phyloP scores from a whole-genome alignment of 2,329 filamentous ascomycete species.

The Trichothecium roseum region DNA sequence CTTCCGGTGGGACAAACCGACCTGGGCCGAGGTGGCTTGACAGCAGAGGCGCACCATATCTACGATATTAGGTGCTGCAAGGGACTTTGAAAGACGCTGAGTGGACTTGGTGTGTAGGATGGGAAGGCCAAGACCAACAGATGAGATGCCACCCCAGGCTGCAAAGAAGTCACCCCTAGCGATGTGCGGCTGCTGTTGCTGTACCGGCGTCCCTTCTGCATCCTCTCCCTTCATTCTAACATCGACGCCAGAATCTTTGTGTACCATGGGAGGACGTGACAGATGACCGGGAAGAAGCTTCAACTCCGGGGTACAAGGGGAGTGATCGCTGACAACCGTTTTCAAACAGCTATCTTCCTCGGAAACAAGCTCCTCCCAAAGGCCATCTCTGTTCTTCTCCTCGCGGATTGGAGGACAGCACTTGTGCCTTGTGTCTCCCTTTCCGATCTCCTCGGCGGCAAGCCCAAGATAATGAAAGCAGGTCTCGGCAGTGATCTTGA shows the following conservation, averaged over 20 bases:
- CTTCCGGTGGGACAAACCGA: slow-evolving; percentile 67
- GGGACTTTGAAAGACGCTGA: slow-evolving; percentile 42
- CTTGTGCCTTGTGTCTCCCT: slow-evolving; percentile 87
- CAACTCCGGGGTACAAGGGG: slow-evolving; percentile 87
- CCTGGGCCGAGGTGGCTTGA: slow-evolving; percentile 76
- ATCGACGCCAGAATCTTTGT: slow-evolving; percentile 44
- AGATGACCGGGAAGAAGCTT: slow-evolving; percentile 74
- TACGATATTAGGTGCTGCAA: slow-evolving; percentile 42
- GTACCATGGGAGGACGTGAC: slow-evolving; percentile 26
- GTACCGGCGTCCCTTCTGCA: slow-evolving; percentile 19
- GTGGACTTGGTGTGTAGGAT: slow-evolving; percentile 76
- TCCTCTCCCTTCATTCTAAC: slow-evolving; percentile 24
- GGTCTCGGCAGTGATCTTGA: slow-evolving; percentile 87
- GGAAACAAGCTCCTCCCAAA: slow-evolving; percentile 73
- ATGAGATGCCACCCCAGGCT: slow-evolving; percentile 93
- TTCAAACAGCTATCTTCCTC: slow-evolving; percentile 66
- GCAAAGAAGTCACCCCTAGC: slow-evolving; percentile 77
- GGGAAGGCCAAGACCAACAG: slow-evolving; percentile 81
- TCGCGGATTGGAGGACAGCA: slow-evolving; percentile 88
- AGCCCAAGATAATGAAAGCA: slow-evolving; percentile 92
- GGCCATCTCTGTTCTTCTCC: slow-evolving; percentile 67
- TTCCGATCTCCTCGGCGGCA: slow-evolving; percentile 68
- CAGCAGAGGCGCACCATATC: slow-evolving; percentile 83
- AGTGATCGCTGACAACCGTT: slow-evolving; percentile 92
- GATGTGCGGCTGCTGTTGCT: slow-evolving; percentile 7